Base-by-base conservation (phyloP, 495 filamentous ascomycete species). In the Xylaria curta region DNA sequence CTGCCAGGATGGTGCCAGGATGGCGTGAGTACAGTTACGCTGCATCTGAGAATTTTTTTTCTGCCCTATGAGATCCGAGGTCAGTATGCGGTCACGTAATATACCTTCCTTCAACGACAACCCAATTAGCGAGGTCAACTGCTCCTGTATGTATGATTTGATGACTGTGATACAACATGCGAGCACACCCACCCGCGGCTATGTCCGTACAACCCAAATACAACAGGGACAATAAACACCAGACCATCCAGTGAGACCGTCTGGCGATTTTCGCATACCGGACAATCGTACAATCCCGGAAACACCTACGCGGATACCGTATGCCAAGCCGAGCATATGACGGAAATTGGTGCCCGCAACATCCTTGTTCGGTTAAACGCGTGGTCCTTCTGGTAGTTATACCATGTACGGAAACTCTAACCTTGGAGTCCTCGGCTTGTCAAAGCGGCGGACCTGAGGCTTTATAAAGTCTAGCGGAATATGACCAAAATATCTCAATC, bases 361-460 rank as follows among this genome's bases (percentile, higher is more conserved):
- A 67, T 31, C 65, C 65, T 31, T 31, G 49, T 67, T 31, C 65
- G 65, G n/a, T 67, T 56, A 67, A 36, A 56, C 36, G 65, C 65
- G 49, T 44, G 26, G 65, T 67, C 36, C 65, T 54, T 67, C 44
- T 21, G 65, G 36, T 51, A 38, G 36, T 38, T 38, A 42, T 10
- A n/a, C 17, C 19, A 49, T 6, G 44, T 38, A 53, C n/a, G 24
- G 58, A 17, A 38, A 8, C 40, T 60, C 38, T 21, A 17, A 33
- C 33, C 44, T 26, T 62, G n/a, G 19, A 13, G 33, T 44, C 21
- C 21, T 42, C 33, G 38, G 38, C 33, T 24, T 13, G 63, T 66
- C 8, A 17, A 66, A 38, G 31, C 12, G 54, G 17, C 54, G 54
- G 54, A 26, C 31, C 4, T 38, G n/a, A 21, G 58, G 26, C 58